Conservation (phyloP, 345 rosid genomes). For the Mallotus nudiflorus region DNA sequence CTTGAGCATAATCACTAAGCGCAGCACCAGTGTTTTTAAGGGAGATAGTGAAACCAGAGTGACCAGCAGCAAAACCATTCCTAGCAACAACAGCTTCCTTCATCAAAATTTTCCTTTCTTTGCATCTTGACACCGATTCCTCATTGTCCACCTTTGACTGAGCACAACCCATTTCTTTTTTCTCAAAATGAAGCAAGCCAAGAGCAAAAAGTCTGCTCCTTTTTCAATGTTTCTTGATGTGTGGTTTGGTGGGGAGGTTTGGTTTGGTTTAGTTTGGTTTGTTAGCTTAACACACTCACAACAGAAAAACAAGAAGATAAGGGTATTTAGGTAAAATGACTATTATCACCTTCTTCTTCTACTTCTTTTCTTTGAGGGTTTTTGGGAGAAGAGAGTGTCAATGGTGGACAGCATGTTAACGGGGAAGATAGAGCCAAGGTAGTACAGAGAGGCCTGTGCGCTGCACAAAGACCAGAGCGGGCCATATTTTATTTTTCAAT, state of each 20-base stretch:
- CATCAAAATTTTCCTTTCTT: conserved; percentile 69
- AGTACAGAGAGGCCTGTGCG: conserved; percentile 10
- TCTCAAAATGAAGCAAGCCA: no score
- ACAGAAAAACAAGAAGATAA: neutral
- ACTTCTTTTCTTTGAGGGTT: neutral
- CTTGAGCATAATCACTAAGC: conserved; percentile 83
- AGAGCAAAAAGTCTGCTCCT: no score
- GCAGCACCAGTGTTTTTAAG: conserved; percentile 90
- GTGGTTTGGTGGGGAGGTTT: neutral
- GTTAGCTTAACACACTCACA: conserved; percentile 9
- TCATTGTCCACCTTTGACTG: conserved; percentile 89
- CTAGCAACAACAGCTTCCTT: conserved; percentile 84
- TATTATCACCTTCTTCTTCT: no score
- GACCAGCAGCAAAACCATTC: conserved; percentile 81
- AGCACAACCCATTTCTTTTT: conserved; percentile 70
- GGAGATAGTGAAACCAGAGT: conserved; percentile 68
- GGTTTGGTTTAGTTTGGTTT: neutral
- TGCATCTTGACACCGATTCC: conserved; percentile 82
- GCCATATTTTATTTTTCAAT: no score
- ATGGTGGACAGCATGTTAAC: conserved; percentile 17
- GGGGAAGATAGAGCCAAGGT: conserved; percentile 1
- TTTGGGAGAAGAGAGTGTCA: neutral
- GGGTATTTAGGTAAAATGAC: neutral
- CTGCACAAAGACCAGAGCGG: conserved; percentile 1
- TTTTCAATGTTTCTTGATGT: no score